Base-by-base conservation (phyloP, 2,329 filamentous ascomycete species). In the Thielaviopsis euricoi region DNA sequence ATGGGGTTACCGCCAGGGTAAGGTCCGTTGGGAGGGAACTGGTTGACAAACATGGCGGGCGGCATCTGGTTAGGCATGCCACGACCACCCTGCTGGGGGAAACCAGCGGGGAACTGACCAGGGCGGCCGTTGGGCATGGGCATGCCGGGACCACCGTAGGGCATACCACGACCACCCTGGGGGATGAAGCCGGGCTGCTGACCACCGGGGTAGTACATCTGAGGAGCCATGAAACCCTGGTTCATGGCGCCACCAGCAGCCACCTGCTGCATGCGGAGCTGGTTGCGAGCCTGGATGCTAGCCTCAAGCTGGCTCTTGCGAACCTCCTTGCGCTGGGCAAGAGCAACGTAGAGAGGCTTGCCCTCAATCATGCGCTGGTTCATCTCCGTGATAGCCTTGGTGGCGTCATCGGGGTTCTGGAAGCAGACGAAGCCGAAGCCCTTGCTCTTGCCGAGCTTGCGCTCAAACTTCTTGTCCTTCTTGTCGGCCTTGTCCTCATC, bases 401-500 rank as follows among this genome's bases (percentile, higher is more conserved):
- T 96, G 64, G 93, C 93, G 72, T 98, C 93, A 67, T 98, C 93
- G 61, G 93, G 90, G 80, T 95, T 97, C 81, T 87, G 93, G 79
- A 98, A 98, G 86, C 93, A 98, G 69, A 98, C 93, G 73, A 98
- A 98, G 67, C 93, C 93, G 71, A 98, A 98, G 71, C 93, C 93
- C 81, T 97, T 98, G 85, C 89, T 95, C 87, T 97, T 97, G 71
- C 93, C 93, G 61, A 95, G 80, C 75, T 79, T 83, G 71, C 79
- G 80, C 63, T 82, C 79, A 33, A 73, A 68, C 67, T 77, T 80
- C 67, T 81, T 76, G 40, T 58, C 62, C 37, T 43, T 43, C 37
- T 43, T 43, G 62, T 79, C 73, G 74, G 77, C 65, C 71, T 83
- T 82, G 69, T 82, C 76, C 40, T 81, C 77, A 60, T 75, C 70